Evolutionary conservation across 169 alveolate species (phyloP), one percentile per base, ranked within the genome.

Genomic region (Sarcocystis neurona): DNA sequence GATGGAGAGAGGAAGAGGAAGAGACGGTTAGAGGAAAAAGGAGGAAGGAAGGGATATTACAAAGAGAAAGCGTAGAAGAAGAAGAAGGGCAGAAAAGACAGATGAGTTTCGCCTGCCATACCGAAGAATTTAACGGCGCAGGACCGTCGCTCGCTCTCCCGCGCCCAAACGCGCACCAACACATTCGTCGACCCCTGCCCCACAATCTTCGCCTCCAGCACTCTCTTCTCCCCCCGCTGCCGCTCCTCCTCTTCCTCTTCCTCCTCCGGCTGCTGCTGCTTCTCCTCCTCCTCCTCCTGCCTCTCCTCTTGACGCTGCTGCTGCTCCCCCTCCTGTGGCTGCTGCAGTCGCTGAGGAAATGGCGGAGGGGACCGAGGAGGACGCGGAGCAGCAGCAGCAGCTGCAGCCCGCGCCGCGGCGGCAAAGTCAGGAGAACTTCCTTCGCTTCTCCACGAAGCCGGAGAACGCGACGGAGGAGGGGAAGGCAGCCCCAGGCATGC

Each of bases 41-140:
- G 60, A 10, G 60, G 18, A 8, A 18, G 8, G n/a, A 10, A 8
- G 8, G n/a, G 18, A 50, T 50, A 10, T 50, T 50, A 10, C 60
- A 18, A 8, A 50, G 8, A 18, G n/a, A 50, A 8, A 18, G n/a
- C 60, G 60, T 18, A 2, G 70, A 27, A 10, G 18, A 32, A 2
- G 70, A 23, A 6, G 27, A 30, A 37, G n/a, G 30, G 70, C n/a
- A 34, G 15, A 6, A 20, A 2, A 34, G 44, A 30, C 46, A 37
- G n/a, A 4, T 63, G 27, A 12, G 27, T 48, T 15, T 48, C 15
- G 6, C 60, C 60, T 48, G 6, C 60, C 75, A 6, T 18, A 72
- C 82, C 82, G 82, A 72, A 72, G 82, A 72, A 72, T 23, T 72
- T 72, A 15, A 72, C 53, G 56, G 82, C 82, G 56, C 82, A 72